Base-by-base conservation (phyloP, 2,329 filamentous ascomycete genomes). In the Verticillium nubilum region DNA sequence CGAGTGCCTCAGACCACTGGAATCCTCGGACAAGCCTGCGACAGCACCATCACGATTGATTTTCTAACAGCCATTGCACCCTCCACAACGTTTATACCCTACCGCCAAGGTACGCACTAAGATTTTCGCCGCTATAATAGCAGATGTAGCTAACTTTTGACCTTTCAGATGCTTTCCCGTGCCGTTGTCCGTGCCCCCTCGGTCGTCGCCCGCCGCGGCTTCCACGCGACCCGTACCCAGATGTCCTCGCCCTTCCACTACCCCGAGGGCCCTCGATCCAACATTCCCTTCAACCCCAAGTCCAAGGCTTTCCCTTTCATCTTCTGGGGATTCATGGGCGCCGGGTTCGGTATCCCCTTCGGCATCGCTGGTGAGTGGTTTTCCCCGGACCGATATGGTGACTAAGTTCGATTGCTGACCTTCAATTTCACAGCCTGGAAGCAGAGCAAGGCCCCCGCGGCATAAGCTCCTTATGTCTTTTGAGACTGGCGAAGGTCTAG, bases 211-310 rank as follows among this genome's bases (percentile, higher is more conserved):
- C 92, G 92, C 82, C 93, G 95, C 78, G 92, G 89, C 80, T 97
- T 99, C 89, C 89, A 92, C 78, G 87, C 91, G 72, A 96, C 94
- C 75, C 91, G 91, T 73, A 79, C 89, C 74, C 92, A 91, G 77
- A 80, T 96, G 75, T 86, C 83, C 70, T 96, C 91, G 75, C 93
- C 93, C 65, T 97, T 96, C 88, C 95, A 99, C 85, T 99, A 99
- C 83, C 89, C 94, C 69, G 94, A 98, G 83, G 95, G 94, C 66
- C 91, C 94, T 72, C 90, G 92, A 79, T 88, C 85, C 83, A 98
- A 97, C 86, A 80, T 99, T 67, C 95, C 95, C 67, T 99, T 99
- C 87, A 96, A 99, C 85, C 90, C 95, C 67, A 84, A 91, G 80
- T 94, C 88, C 74, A 91, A 87, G 80, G 90, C 84, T 80, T 99